Conservation (phyloP, 169 alveolate species). For the Cryptosporidium ryanae region DNA sequence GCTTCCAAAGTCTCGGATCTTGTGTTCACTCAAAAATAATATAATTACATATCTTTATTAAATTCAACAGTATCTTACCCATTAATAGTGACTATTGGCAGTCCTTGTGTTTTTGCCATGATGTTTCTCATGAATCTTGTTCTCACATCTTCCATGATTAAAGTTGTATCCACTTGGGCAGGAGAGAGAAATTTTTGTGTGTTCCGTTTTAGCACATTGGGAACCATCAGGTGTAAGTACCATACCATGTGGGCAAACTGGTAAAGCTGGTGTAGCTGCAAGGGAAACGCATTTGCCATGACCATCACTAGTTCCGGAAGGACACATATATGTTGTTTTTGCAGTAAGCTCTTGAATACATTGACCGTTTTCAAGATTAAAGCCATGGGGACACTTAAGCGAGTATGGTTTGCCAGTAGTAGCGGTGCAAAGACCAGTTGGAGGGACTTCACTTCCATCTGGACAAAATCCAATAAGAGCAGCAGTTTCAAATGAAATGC, state of each 20-base stretch:
- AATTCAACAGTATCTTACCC: constrained; percentile 22
- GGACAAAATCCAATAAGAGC: constrained; percentile 72
- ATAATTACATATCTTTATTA: neutral
- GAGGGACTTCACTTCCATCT: constrained; percentile 75
- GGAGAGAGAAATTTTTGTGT: constrained; percentile 64
- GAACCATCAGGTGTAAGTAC: constrained; percentile 74
- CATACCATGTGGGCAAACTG: constrained; percentile 75
- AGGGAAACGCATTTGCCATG: constrained; percentile 74
- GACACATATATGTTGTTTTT: constrained; percentile 72
- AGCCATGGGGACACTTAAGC: constrained; percentile 68
- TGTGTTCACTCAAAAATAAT: too few relatives aligned
- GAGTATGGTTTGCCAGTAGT: constrained; percentile 71
- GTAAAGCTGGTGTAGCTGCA: constrained; percentile 74
- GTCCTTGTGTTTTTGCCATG: constrained; percentile 64
- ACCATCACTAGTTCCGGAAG: constrained; percentile 72
- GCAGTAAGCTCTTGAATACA: constrained; percentile 69
- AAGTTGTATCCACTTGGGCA: constrained; percentile 70
- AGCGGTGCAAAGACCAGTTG: constrained; percentile 65
- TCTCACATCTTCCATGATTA: constrained; percentile 71
- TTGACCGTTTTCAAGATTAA: constrained; percentile 58
- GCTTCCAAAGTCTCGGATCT: too few relatives aligned
- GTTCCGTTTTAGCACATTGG: constrained; percentile 73
- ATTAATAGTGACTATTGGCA: constrained; percentile 46
- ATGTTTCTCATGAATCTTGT: constrained; percentile 53
- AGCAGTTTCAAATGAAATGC: constrained; percentile 69